Base-by-base conservation (phyloP, 2,329 filamentous ascomycete species). In the Nemania sp. region DNA sequence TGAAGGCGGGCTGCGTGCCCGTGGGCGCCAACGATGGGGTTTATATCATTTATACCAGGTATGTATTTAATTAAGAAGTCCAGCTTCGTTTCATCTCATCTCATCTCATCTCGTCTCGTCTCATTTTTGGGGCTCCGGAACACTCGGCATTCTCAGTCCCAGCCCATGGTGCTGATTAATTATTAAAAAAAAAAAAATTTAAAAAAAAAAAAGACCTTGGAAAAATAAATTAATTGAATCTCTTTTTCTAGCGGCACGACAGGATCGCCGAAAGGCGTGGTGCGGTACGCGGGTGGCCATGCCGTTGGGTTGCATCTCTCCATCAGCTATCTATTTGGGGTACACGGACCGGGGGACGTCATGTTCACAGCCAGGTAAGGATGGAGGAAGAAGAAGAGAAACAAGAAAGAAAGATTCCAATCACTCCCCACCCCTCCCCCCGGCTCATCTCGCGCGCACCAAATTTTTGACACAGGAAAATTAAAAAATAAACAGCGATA, bases 261-360 rank as follows among this genome's bases (percentile, higher is more conserved):
- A 0, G 89, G 89, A 1, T 75, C 85, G 0, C 90, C 90, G 0
- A 92, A 92, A 74, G 90, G 90, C 1, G 88, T 92, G 7, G 67
- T 75, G 15, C 83, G 93, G 43, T 89, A 95, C 71, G 90, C 91
- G 1, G 92, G 90, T 2, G 93, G 93, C 1, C 92, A 96, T 74
- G 92, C 91, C 0, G 93, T 97, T 0, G 92, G 92, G 0, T 78
- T 97, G 32, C 87, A 92, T 66, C 80, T 96, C 34, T 92, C 90
- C 11, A 91, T 96, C 67, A 87, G 87, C 71, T 65, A 60, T 39
- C 5, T 60, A 39, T 65, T 65, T 32, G 64, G 64, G 1, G 87
- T 97, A 54, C 87, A 89, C 61, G 91, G 92, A 0, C 91, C 91
- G 0, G 91, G 91, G 0, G 92, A 96, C 72, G 91, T 96, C 15